Evolutionary conservation across 176 grass and related monocot genomes (phyloP).

Genomic region (Oryza longistaminata): DNA sequence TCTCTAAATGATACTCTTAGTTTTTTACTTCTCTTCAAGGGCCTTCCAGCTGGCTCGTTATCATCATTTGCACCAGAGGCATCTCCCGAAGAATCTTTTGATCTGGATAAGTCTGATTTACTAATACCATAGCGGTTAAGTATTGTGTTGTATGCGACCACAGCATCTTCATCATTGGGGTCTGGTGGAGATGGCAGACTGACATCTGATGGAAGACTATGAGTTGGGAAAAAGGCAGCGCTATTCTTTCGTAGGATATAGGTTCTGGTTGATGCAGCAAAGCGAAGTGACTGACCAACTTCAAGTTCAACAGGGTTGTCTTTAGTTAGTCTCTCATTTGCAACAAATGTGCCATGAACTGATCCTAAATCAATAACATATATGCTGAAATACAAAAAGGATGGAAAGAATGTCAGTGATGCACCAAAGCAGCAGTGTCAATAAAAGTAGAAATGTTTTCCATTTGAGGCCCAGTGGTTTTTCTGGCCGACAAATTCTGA

Average conservation of each 20-base stretch:
- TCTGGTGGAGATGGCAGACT: slow-evolving; percentile 94
- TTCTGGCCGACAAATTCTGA: neutral
- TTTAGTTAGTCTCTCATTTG: slow-evolving; percentile 87
- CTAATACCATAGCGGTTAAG: slow-evolving; percentile 83
- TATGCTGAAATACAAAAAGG: slow-evolving; percentile 52
- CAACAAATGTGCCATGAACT: slow-evolving; percentile 96
- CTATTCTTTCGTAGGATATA: slow-evolving; percentile 81
- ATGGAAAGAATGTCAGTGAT: slow-evolving; percentile 10
- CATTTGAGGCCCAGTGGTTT: slow-evolving; percentile 7
- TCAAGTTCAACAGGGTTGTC: slow-evolving; percentile 92
- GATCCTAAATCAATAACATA: slow-evolving; percentile 96
- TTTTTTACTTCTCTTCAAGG: slow-evolving; percentile 70
- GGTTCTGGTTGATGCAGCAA: slow-evolving; percentile 88
- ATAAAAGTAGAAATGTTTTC: slow-evolving; percentile 28
- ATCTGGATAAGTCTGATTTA: slow-evolving; percentile 48
- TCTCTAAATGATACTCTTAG: slow-evolving; percentile 76
- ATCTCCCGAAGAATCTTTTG: slow-evolving; percentile 36
- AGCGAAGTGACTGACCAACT: slow-evolving; percentile 90
- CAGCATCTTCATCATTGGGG: slow-evolving; percentile 77
- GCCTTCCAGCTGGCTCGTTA: slow-evolving; percentile 40
- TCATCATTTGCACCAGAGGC: slow-evolving; percentile 38
- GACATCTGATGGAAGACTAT: slow-evolving; percentile 59
- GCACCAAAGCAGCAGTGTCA: neutral
- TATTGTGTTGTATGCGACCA: slow-evolving; percentile 96
- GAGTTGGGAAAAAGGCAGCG: slow-evolving; percentile 62